Evolutionary conservation across 1,139 yeast species (phyloP).

Genomic region (Geotrichum aggregatum): DNA sequence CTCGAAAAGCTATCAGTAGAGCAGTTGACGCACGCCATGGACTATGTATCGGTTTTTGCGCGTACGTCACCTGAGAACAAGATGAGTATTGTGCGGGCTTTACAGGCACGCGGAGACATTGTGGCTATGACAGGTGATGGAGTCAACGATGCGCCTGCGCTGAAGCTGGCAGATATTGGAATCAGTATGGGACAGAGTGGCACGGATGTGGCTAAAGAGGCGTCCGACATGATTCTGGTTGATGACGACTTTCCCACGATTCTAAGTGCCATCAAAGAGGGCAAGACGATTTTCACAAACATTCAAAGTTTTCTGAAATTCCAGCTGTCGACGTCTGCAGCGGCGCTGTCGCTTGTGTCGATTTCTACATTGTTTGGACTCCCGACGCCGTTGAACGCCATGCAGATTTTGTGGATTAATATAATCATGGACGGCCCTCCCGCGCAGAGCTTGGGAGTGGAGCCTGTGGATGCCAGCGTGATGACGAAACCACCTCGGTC

Average conservation of each 20-base stretch:
- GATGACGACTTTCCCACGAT: constrained; percentile 96
- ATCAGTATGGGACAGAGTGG: constrained; percentile 96
- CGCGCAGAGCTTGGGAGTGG: constrained; percentile 95
- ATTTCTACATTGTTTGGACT: constrained; percentile 78
- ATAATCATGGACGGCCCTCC: constrained; percentile 99
- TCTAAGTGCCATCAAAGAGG: constrained; percentile 88
- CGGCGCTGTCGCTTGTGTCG: constrained; percentile 86
- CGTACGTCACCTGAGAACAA: constrained; percentile 97
- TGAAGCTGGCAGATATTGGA: constrained; percentile 94
- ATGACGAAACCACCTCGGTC: constrained; percentile 93
- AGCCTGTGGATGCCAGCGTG: constrained; percentile 91
- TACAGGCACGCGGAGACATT: constrained; percentile 87
- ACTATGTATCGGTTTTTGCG: constrained; percentile 85
- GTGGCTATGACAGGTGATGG: constrained; percentile 99
- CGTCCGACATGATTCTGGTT: constrained; percentile 94
- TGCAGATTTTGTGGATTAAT: constrained; percentile 97
- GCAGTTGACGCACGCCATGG: constrained; percentile 67
- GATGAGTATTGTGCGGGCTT: constrained; percentile 82
- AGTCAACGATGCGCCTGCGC: constrained; percentile 98
- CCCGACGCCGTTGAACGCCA: constrained; percentile 95
- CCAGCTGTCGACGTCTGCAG: constrained; percentile 92
- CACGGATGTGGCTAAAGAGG: constrained; percentile 97
- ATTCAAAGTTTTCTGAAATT: constrained; percentile 91
- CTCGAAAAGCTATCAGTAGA: constrained; percentile 68
- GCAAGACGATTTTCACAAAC: constrained; percentile 91